Base-by-base conservation (phyloP, 2,329 filamentous ascomycete genomes). In the Colletotrichum somersetense region DNA sequence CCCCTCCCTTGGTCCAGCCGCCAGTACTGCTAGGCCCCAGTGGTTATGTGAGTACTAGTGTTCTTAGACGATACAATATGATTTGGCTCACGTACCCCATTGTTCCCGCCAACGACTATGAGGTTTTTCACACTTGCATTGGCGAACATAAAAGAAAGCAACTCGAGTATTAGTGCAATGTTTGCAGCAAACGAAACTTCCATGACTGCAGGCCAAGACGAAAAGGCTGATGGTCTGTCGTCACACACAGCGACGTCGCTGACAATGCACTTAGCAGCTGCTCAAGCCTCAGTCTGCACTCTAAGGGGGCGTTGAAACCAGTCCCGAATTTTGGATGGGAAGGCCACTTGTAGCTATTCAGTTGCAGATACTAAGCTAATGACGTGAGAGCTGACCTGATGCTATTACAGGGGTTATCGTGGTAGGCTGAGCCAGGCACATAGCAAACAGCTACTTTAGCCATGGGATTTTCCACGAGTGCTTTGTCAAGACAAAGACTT, bases 1-100 rank as follows among this genome's bases (percentile, higher is more conserved):
- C 89, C n/a, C 87, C 88, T 3, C 87, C 88, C 76, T 87, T 84
- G 0, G 80, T 83, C 73, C 86, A 91, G 1, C 88, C 88, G 12
- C 88, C 89, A 0, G 85, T 70, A 44, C 82, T 18, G 84, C 74
- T 6, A 55, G 73, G 58, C 63, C 76, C 50, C 68, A 72, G n/a
- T 23, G n/a, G n/a, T 23, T 26, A 52, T 52, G 48, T 52, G n/a
- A 52, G 48, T 16, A 6, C 11, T 52, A 3, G 20, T 50, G 20
- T 12, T 26, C 46, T 50, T n/a, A 12, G n/a, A 12, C 20, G n/a
- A 8, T 23, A 23, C n/a, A 1, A 50, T 12, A 11, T 23, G 23
- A 77, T 62, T 14, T 40, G 35, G 42, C 1, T 6, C 1, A 8
- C 53, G 2, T 44, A 69, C 59, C 35, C 56, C 42, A 10, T 70